A percentile compares a stretch with the other conserved stretches of the same genome.
These are phyloP conservation scores for Metschnikowia gruessii DNA, from an alignment of 805 yeast species.

Conservation along the genomic window DNA sequence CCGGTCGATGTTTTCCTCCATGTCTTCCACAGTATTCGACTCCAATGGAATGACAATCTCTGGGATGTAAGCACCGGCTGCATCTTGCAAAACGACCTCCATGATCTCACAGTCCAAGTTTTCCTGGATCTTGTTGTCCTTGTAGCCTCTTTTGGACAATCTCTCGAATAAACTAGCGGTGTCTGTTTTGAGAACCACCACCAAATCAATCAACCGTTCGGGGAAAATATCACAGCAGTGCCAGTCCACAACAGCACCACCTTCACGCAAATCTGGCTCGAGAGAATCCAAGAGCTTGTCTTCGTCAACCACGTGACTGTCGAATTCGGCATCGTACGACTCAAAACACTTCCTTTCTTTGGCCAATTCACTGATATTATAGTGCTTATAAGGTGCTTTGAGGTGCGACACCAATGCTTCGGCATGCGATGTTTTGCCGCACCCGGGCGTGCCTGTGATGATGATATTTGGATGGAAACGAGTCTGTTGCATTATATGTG, in stretches of 20 bases:
- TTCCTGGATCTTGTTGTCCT: constrained; percentile 79
- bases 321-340: constrained; percentile 82
- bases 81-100: constrained; percentile 88
- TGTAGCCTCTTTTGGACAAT: constrained; percentile 70
- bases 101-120: constrained; percentile 95
- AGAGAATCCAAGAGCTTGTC: constrained; percentile 79
- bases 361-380: constrained; percentile 79
- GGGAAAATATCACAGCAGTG: constrained; percentile 96
- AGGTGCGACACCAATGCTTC: constrained; percentile 52
- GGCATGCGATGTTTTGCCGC: constrained; percentile 82
- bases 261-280: constrained; percentile 73
- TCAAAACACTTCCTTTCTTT: constrained; percentile 72
- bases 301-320: constrained; percentile 88
- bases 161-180: constrained; percentile 73
- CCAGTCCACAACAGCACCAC: constrained; percentile 95
- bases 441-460: constrained; percentile 94
- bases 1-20: constrained; percentile 81
- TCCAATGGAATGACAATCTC: constrained; percentile 78
- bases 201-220: constrained; percentile 86
- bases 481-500: constrained; percentile 4
- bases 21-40: constrained; percentile 69
- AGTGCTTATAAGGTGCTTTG: constrained; percentile 45
- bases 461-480: constrained; percentile 67
- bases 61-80: constrained; percentile 73
- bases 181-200: constrained; percentile 81